Percentiles rank a stretch among this genome's conserved stretches.
Evolutionary conservation across 371 early-diverging fungal species (phyloP).

Genomic region (Smittium culicis): DNA sequence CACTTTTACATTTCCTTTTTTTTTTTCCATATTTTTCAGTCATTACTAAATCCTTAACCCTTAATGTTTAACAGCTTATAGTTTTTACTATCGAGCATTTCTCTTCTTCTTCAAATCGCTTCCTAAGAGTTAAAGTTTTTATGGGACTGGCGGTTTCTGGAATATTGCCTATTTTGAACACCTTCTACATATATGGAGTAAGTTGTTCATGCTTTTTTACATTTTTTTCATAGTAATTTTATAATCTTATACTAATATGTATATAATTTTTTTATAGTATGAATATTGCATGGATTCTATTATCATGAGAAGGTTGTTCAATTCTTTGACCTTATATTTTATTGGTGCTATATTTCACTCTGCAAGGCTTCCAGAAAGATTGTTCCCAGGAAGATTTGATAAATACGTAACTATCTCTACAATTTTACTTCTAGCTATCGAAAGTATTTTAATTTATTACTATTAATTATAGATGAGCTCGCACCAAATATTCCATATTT

Average conservation of each 20-base stretch:
- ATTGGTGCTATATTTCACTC: constrained; percentile 75
- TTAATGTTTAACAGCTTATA: neutral
- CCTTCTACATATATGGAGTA: constrained; percentile 54
- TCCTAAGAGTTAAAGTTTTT: constrained; percentile 61
- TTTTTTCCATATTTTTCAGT: neutral
- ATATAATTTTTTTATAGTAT: constrained; percentile 2
- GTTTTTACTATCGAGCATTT: constrained; percentile 33
- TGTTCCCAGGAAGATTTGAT: constrained; percentile 49
- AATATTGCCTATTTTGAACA: constrained; percentile 60
- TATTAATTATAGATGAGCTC: constrained; percentile 31
- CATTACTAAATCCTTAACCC: neutral
- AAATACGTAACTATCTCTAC: constrained; percentile 35
- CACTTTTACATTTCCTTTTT: neutral
- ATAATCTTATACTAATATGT: constrained; percentile 1
- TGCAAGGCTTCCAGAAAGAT: constrained; percentile 47
- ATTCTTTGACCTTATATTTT: constrained; percentile 61
- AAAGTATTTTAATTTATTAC: neutral
- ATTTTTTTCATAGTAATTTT: neutral
- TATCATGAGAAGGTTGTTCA: neutral
- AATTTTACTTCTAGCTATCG: neutral
- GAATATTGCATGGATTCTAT: neutral
- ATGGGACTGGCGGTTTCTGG: constrained; percentile 61
- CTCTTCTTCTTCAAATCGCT: constrained; percentile 61
- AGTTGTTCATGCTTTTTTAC: neutral
- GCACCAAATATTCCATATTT: constrained; percentile 84